These are phyloP conservation scores for Miscanthus lutarioriparius DNA, from an alignment of 176 grass and related monocot genomes.

Conservation along the genomic window DNA sequence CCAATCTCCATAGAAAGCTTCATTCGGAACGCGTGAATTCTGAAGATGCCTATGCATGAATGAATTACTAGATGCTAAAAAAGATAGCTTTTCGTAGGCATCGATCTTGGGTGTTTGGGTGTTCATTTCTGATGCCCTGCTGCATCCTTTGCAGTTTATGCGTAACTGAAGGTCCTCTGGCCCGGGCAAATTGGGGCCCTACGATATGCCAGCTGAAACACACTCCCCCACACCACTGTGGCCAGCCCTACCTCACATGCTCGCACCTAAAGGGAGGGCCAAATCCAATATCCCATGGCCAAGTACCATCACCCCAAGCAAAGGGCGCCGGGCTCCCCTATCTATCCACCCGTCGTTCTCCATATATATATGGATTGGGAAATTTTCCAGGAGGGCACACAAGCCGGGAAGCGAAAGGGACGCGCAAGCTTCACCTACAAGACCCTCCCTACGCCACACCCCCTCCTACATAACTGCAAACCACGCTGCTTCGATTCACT, in stretches of 20 bases:
- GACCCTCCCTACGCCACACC: not conserved
- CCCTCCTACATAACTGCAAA: not conserved
- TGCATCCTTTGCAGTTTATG: not conserved
- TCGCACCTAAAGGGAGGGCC: conserved; percentile 39
- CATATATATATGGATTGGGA: conserved; percentile 61
- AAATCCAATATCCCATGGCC: conserved; percentile 45
- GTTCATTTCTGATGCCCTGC: not conserved
- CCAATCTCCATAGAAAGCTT: not conserved
- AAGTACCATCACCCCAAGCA: conserved; percentile 38
- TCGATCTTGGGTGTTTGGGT: not conserved
- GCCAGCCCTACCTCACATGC: conserved; percentile 62
- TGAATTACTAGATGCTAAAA: not conserved
- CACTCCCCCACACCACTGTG: conserved; percentile 17
- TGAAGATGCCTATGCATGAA: not conserved
- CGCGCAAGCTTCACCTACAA: conserved; percentile 36
- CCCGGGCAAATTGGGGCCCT: not conserved
- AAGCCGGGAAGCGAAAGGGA: conserved; percentile 39
- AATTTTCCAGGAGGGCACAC: conserved; percentile 26
- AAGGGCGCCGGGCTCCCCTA: not conserved
- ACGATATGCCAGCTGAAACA: conserved; percentile 39
- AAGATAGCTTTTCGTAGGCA: not conserved
- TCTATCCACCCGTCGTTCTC: conserved; percentile 38
- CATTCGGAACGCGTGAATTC: not conserved
- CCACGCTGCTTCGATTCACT: not conserved
- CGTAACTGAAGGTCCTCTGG: not conserved